A percentile compares a stretch with the other conserved stretches of the same genome.
phyloP scores from a whole-genome alignment of 805 yeast species.

The Yueomyces sinensis region DNA sequence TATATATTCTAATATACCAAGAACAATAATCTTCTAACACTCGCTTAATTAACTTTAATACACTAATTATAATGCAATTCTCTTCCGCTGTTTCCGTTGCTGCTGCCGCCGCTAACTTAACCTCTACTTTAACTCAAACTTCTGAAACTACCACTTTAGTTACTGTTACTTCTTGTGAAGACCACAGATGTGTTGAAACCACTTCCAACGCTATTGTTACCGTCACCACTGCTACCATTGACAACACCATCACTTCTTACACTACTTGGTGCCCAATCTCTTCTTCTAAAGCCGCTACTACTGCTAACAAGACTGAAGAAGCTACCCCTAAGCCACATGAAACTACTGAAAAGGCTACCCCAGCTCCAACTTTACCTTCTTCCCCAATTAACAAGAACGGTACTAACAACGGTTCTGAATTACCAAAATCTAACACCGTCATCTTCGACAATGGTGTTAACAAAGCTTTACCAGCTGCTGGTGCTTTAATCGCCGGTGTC shows the following conservation, averaged over 20 bases:
- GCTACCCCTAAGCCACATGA: constrained; percentile 20
- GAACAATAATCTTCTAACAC: background rate
- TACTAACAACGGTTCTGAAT: constrained; percentile 8
- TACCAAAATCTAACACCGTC: constrained; percentile 17
- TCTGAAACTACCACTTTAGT: constrained; percentile 21
- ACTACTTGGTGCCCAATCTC: constrained; percentile 28
- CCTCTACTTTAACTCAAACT: constrained; percentile 2
- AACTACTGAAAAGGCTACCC: constrained; percentile 14
- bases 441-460: constrained; percentile 31
- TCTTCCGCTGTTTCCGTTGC: constrained; percentile 15
- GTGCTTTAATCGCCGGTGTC: constrained; percentile 36
- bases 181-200: constrained; percentile 21
- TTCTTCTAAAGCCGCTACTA: background rate
- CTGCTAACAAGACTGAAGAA: constrained; percentile 13
- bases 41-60: background rate
- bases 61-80: background rate
- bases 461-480: constrained; percentile 34
- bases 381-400: constrained; percentile 3
- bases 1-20: background rate
- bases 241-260: constrained; percentile 14
- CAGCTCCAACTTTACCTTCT: constrained; percentile 16
- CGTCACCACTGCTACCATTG: constrained; percentile 18
- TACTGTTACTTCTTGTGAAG: constrained; percentile 25
- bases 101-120: constrained; percentile 7
- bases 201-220: constrained; percentile 25